Base-by-base conservation (phyloP, 768 basidiomycete species). In the Phylloporus sp. region DNA sequence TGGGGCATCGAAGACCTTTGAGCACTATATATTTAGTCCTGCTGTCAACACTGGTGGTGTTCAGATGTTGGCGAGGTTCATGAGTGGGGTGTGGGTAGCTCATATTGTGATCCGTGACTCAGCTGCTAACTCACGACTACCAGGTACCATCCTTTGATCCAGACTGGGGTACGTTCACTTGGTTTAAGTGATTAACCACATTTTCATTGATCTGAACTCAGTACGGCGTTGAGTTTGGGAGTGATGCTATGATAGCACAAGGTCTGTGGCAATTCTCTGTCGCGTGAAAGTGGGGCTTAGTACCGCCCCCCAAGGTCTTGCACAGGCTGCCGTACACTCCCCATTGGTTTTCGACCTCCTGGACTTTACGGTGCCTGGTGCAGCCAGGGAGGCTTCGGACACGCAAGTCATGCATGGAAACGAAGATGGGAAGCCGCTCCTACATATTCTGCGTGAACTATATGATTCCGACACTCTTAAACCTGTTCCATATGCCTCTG, bases 81-180 rank as follows among this genome's bases (percentile, higher is more conserved):
- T 68, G 23, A 57, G 56, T 28, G 70, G 69, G 38, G 56, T 61
- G 71, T 71, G 44, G 55, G 70, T 68, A 29, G 13, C 22, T 22
- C 20, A 7, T 24, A 27, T 38, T 3, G 28, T 39, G 17, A 17
- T 35, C 4, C 13, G 11, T 0, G 21, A 27, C 15, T 21, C 10
- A 5, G 24, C 27, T 28, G 20, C 45, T 29, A 28, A 47, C 14
- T 40, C 7, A 26, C 5, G 7, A 31, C 18, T 14, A 15, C 10
- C 48, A 82, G 79, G 5, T 47, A 75, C 11, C 81, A 83, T 61
- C 77, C 79, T 0, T 59, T 79, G 38, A 83, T 83, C 38, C 74
- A 77, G 53, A 63, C 72, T n/a, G 81, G 80, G 33, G 79, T 80
- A 56, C 35, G 74, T 71, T 8, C 24, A 6, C 44, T 28, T 34